Evolutionary conservation across 2,329 filamentous ascomycete genomes (phyloP), one percentile per base, ranked within the genome.

Genomic region (Clonostachys chloroleuca): DNA sequence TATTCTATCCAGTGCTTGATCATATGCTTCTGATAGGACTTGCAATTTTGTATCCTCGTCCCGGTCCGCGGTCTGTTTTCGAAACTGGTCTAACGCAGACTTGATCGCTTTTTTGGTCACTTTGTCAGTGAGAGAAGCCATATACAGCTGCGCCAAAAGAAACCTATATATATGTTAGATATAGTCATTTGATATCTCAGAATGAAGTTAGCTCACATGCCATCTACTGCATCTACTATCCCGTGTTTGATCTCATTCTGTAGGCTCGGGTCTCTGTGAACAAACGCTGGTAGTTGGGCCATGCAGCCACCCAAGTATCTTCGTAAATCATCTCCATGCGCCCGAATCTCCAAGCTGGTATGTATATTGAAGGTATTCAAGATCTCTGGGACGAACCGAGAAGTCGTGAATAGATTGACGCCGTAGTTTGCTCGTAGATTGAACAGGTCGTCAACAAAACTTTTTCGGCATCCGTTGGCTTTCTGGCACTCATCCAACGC

Each of bases 1-100:
- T 10, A 78, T 73, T n/a, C 72, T 56, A 2, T 63, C 34, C 56
- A 78, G 69, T 0, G 67, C 66, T 0, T 66, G 48, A 0, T 62
- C 44, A 40, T 80, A 80, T 0, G 68, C 24, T 24, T 24, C 24
- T 8, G 24, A 24, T 9, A 24, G 64, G 12, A 56, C 59, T 16
- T 51, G 24, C 6, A 24, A 24, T 24, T 24, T 24, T 3, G 2
- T 3, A 24, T 24, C 7, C 24, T 24, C 24, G 24, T 8, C 24
- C 7, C 8, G 24, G 24, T 24, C 24, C 24, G 24, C 45, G 51
- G 3, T 62, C 63, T 14, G 40, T 60, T 0, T 59, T 51, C 0
- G 12, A 10, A 77, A 51, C 0, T 51, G 52, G 24, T 50, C 6
- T 0, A 78, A 49, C 2, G 63, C 57, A 1, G 18, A 45, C 30